Evolutionary conservation across 2,329 filamentous ascomycete species (phyloP), one percentile per base, ranked within the genome.

Genomic region (Reticulascus tulasneorum): DNA sequence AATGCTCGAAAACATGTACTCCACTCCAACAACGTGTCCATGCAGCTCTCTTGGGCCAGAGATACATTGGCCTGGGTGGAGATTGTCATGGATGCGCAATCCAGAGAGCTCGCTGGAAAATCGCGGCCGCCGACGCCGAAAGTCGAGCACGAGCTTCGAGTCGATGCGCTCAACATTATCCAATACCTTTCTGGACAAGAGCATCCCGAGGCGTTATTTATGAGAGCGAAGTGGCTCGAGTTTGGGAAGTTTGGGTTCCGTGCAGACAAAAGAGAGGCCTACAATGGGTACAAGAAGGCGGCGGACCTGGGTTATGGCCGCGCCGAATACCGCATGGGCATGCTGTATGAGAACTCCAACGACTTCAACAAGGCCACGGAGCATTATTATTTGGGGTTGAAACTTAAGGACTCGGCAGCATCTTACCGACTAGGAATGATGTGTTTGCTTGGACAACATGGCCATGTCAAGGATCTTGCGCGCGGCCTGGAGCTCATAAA

Each of bases 321-420:
- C 50, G 90, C 93, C 15, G 88, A 97, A 60, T 98, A 98, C 61
- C 81, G 93, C 29, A 94, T 98, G 66, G 93, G 93, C 45, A 98
- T 97, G 91, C 84, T 96, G 38, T 97, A 90, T 58, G 93, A 98
- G 64, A 89, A 86, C 58, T 91, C 89, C 5, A 94, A 94, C 55
- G 91, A 98, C 54, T 83, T 89, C 42, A 75, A 82, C 45, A 96
- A 94, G 59, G 93, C 93, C 6, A 81, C 96, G 54, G 82, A 84
- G 53, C 90, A 97, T 60, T 98, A 97, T 62, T 80, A 88, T 47
- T 76, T 78, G 30, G 93, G 93, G 32, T 81, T 93, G 32, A 76
- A 79, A 32, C 69, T 82, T 48, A 81, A 82, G 17, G 93, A 98
- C 63, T 95, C 93, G 12, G 93, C 93, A 4, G 90, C 89, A 6